Conservation (phyloP, 106 monocot genomes). For the Allium cepa region DNA sequence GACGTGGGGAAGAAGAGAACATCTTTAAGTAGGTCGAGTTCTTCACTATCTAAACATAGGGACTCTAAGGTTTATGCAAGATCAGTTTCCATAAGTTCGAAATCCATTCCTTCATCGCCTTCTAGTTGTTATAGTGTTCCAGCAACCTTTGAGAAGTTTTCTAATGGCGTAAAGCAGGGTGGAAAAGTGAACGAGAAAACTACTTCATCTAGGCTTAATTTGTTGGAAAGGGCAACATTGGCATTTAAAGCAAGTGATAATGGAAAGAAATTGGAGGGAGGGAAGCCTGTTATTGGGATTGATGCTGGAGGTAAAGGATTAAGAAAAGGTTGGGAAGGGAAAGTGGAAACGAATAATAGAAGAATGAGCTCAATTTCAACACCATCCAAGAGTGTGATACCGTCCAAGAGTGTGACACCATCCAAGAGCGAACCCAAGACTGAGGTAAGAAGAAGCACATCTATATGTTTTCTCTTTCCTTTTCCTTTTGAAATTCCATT, state of each 20-base stretch:
- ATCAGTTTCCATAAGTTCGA: constrained; percentile 31
- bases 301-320: constrained; percentile 38
- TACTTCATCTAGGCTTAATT: constrained; percentile 27
- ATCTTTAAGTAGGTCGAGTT: constrained; percentile 40
- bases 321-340: constrained; percentile 70
- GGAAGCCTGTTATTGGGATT: constrained; percentile 17
- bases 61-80: constrained; percentile 6
- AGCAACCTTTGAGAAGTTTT: constrained; percentile 56
- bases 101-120: constrained; percentile 59
- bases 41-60: constrained; percentile 35
- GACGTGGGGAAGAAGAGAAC: constrained; percentile 28
- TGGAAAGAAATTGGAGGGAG: constrained; percentile 29
- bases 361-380: constrained; percentile 27
- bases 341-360: constrained; percentile 19
- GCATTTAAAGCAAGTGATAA: constrained; percentile 36
- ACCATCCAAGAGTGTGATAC: constrained; percentile 15
- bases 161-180: constrained; percentile 44
- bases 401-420: constrained; percentile 5
- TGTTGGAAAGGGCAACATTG: constrained; percentile 54
- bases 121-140: constrained; percentile 66
- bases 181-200: constrained; percentile 33
- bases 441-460: constrained; percentile 24
- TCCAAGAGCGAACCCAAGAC: constrained; percentile 15
- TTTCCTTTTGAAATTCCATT: neutral
- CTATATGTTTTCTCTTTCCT: constrained; percentile 23